Conservation (phyloP, 148 eudicot species). For the Heliamphora exappendiculata region DNA sequence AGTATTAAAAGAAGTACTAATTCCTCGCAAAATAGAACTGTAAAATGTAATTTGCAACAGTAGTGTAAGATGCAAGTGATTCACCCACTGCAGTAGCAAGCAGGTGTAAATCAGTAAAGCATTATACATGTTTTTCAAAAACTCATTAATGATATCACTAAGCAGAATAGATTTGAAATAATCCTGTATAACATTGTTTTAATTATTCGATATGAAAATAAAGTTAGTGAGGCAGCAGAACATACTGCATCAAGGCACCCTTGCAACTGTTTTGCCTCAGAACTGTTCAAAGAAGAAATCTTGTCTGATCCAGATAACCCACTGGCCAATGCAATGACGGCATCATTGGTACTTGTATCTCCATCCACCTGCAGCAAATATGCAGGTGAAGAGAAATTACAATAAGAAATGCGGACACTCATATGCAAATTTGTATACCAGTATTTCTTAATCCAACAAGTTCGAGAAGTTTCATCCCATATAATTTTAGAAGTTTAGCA, state of each 20-base stretch:
- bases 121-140: not conserved
- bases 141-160: not conserved
- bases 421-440: not conserved
- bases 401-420: not conserved
- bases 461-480: too few relatives aligned
- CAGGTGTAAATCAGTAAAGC: not conserved
- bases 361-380: slow-evolving; percentile 77
- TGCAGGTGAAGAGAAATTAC: slow-evolving; percentile 1
- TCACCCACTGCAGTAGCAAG: not conserved
- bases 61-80: not conserved
- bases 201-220: slow-evolving; percentile 4
- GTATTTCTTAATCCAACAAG: too few relatives aligned
- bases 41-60: not conserved
- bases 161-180: too few relatives aligned
- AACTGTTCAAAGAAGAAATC: slow-evolving; percentile 48
- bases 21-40: not conserved
- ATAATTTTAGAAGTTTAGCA: too few relatives aligned
- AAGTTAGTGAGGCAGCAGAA: slow-evolving; percentile 11
- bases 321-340: slow-evolving; percentile 96
- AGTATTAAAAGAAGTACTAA: not conserved
- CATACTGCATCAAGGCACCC: slow-evolving; percentile 91
- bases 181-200: not conserved
- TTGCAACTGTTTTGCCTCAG: slow-evolving; percentile 78
- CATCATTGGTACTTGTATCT: slow-evolving; percentile 92
- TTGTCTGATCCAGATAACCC: slow-evolving; percentile 70